These are phyloP conservation scores for Colletotrichum destructivum DNA, from an alignment of 2,329 filamentous ascomycete species.

Conservation along the genomic window DNA sequence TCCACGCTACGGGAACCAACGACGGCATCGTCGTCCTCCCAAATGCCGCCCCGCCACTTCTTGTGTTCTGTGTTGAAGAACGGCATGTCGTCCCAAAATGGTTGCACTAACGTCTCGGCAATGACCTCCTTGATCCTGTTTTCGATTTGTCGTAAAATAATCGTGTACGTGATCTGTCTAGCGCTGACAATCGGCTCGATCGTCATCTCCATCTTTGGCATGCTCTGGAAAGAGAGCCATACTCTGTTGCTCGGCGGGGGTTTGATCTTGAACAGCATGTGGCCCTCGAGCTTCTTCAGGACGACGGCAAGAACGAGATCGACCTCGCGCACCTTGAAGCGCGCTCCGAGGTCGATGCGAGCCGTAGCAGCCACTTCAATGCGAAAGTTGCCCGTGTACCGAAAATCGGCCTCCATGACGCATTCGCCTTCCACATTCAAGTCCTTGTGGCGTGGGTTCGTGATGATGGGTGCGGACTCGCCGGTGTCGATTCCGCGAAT, in stretches of 20 bases:
- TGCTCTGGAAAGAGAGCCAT: slow-evolving; percentile 96
- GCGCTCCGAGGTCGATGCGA: slow-evolving; percentile 88
- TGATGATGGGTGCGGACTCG: slow-evolving; percentile 88
- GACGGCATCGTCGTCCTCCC: slow-evolving; percentile 68
- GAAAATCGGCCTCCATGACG: slow-evolving; percentile 87
- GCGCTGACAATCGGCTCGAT: slow-evolving; percentile 97
- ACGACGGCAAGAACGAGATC: slow-evolving; percentile 90
- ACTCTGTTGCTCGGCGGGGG: slow-evolving; percentile 94
- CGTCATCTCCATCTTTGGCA: slow-evolving; percentile 93
- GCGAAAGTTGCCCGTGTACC: slow-evolving; percentile 90
- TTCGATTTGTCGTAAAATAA: slow-evolving; percentile 94
- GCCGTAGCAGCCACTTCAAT: slow-evolving; percentile 94
- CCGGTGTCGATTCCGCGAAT: slow-evolving; percentile 89
- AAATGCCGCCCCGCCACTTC: slow-evolving; percentile 88
- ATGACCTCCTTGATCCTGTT: slow-evolving; percentile 95
- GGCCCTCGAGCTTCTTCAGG: slow-evolving; percentile 87
- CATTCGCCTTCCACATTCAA: slow-evolving; percentile 93
- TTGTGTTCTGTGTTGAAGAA: slow-evolving; percentile 88
- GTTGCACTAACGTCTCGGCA: slow-evolving; percentile 89
- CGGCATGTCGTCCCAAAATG: slow-evolving; percentile 96
- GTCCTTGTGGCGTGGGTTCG: slow-evolving; percentile 89
- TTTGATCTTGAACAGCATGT: slow-evolving; percentile 89
- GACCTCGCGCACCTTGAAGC: slow-evolving; percentile 92
- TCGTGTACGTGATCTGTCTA: slow-evolving; percentile 93
- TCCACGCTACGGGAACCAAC: slow-evolving; percentile 55